phyloP scores from a whole-genome alignment of 2,329 filamentous ascomycete genomes.

The Didymella sp. region DNA sequence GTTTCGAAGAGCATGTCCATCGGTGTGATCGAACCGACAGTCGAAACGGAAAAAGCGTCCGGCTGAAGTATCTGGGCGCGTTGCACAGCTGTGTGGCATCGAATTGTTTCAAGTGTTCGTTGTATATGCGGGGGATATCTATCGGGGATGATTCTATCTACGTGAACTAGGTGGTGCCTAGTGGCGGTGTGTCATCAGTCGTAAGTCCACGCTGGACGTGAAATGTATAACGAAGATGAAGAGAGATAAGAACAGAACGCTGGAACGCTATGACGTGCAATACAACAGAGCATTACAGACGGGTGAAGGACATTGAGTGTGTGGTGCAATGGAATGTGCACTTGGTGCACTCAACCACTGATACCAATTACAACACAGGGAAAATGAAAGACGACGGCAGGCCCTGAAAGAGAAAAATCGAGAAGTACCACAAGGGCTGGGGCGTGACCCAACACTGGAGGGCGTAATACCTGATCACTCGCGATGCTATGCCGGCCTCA shows the following conservation, averaged over 20 bases:
- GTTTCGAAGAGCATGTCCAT: neutral
- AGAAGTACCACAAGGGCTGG: neutral
- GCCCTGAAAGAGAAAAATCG: neutral
- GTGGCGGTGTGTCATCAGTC: constrained; percentile 8
- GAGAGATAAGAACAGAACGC: neutral
- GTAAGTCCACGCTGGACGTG: constrained; percentile 1
- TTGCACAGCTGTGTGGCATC: neutral
- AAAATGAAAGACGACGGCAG: too few relatives aligned
- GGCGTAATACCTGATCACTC: neutral
- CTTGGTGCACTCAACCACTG: neutral
- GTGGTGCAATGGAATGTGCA: neutral
- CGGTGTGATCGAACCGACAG: neutral
- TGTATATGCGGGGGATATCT: constrained; percentile 7
- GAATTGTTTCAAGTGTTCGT: neutral
- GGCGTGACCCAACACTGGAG: neutral
- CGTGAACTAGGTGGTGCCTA: neutral
- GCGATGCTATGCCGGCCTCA: constrained; percentile 5
- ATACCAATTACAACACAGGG: neutral
- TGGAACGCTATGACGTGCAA: constrained; percentile 3
- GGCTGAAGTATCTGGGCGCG: neutral
- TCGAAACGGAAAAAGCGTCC: neutral
- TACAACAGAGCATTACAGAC: neutral
- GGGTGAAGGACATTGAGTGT: neutral
- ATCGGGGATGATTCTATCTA: constrained; percentile 11
- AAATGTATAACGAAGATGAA: neutral